phyloP scores from a whole-genome alignment of 2,329 filamentous ascomycete genomes.

The Fusarium beomiforme region DNA sequence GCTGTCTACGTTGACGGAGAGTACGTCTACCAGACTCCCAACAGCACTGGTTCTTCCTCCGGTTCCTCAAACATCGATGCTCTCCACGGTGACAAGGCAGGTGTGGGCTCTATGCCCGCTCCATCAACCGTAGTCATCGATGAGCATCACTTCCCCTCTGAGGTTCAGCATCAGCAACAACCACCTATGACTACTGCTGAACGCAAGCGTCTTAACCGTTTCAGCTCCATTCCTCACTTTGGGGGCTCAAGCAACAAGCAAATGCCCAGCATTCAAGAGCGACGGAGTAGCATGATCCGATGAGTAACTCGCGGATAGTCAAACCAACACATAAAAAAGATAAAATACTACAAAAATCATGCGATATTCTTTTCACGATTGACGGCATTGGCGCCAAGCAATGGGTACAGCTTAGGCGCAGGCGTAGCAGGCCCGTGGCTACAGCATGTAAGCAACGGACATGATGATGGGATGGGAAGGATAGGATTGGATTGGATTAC shows the following conservation, averaged over 20 bases:
- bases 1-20: conserved; percentile 95
- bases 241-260: conserved; percentile 52
- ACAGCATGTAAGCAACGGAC: conserved; percentile 33
- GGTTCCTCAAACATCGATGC: conserved; percentile 54
- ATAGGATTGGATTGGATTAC: conserved; percentile 29
- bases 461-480: conserved; percentile 36
- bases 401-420: conserved; percentile 25
- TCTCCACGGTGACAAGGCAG: conserved; percentile 49
- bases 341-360: conserved; percentile 24
- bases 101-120: conserved; percentile 30
- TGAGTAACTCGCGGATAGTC: conserved; percentile 33
- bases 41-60: conserved; percentile 65
- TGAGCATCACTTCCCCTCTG: conserved; percentile 33
- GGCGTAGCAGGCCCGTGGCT: conserved; percentile 31
- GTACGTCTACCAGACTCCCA: conserved; percentile 82
- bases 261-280: conserved; percentile 50
- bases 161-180: conserved; percentile 25
- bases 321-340: conserved; percentile 21
- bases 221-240: conserved; percentile 67
- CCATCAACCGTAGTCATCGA: conserved; percentile 43
- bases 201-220: conserved; percentile 63
- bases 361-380: conserved; percentile 37
- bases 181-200: conserved; percentile 34
- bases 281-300: conserved; percentile 55
- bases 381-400: conserved; percentile 36